Conservation (phyloP, 257 asterid genomes). For the Rubia yunnanensis region DNA sequence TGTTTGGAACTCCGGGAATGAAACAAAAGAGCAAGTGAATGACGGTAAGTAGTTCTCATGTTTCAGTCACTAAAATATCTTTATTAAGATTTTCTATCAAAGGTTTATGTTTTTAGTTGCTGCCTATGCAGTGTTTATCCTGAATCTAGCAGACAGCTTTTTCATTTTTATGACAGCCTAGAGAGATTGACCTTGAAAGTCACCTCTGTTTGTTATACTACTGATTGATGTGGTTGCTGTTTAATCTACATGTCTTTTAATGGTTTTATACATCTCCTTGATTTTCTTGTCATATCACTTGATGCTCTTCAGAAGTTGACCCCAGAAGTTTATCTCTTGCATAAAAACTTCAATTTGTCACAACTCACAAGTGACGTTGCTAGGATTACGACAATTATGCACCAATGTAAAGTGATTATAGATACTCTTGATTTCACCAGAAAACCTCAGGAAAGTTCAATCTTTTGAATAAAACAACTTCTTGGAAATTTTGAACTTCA, state of each 20-base stretch:
- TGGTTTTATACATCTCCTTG: background rate
- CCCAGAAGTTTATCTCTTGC: too few relatives aligned
- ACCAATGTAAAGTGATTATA: too few relatives aligned
- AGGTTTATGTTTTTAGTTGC: background rate
- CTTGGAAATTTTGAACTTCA: too few relatives aligned
- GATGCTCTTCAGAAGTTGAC: too few relatives aligned
- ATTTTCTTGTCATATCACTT: too few relatives aligned
- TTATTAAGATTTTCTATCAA: background rate
- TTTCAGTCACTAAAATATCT: background rate
- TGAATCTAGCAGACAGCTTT: background rate
- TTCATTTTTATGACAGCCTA: background rate
- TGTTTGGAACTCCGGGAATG: slow-evolving; percentile 73
- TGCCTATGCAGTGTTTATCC: background rate
- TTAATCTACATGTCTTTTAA: background rate
- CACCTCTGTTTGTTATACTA: background rate
- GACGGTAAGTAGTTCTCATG: slow-evolving; percentile 28
- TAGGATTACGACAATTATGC: too few relatives aligned
- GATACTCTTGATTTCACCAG: too few relatives aligned
- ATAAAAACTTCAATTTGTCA: too few relatives aligned
- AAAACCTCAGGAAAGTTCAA: too few relatives aligned
- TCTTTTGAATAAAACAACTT: too few relatives aligned
- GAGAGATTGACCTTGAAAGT: background rate
- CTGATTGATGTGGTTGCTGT: background rate
- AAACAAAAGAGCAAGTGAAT: slow-evolving; percentile 34
- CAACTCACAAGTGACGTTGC: too few relatives aligned